Percentiles rank a stretch among this genome's conserved stretches.
Conservation (phyloP, 495 filamentous ascomycete species). For the Parathielavia hyrcaniae region DNA sequence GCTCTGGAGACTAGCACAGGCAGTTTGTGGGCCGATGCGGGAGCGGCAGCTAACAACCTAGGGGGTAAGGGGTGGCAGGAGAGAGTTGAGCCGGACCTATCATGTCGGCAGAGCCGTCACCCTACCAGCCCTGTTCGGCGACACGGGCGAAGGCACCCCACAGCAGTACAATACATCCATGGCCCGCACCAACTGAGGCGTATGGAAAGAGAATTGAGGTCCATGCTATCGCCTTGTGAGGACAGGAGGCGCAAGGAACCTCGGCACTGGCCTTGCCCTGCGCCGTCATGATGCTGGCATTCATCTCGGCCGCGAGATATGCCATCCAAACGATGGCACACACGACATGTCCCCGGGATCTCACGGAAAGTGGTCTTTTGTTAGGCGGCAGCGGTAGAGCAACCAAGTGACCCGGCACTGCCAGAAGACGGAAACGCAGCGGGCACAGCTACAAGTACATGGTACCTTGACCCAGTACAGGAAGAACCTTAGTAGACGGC, state of each 20-base stretch:
- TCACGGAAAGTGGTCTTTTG: background rate
- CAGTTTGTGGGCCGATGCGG: slow-evolving; percentile 14
- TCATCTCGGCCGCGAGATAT: slow-evolving; percentile 8
- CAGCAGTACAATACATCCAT: slow-evolving; percentile 1
- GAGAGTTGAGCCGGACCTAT: slow-evolving; percentile 1
- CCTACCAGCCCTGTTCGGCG: background rate
- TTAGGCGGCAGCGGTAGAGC: background rate
- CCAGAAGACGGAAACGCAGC: slow-evolving; percentile 2
- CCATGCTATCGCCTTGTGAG: background rate
- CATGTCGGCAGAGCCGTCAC: slow-evolving; percentile 2
- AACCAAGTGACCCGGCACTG: background rate
- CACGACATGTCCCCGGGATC: background rate
- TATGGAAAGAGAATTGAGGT: background rate
- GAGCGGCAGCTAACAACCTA: slow-evolving; percentile 7
- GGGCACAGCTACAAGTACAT: background rate
- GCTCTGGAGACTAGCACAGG: slow-evolving; percentile 3
- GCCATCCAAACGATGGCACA: background rate
- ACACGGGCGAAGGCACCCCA: slow-evolving; percentile 3
- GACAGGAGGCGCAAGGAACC: background rate
- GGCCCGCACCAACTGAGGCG: background rate
- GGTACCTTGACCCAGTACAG: background rate
- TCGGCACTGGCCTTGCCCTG: slow-evolving; percentile 1
- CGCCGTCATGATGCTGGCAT: background rate
- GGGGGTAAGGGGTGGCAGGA: background rate
- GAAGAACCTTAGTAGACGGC: background rate